Percentiles rank a stretch among this genome's conserved stretches.
These are phyloP conservation scores for Cicer pinnatifidum DNA, from an alignment of 306 rosid species.

Conservation along the genomic window DNA sequence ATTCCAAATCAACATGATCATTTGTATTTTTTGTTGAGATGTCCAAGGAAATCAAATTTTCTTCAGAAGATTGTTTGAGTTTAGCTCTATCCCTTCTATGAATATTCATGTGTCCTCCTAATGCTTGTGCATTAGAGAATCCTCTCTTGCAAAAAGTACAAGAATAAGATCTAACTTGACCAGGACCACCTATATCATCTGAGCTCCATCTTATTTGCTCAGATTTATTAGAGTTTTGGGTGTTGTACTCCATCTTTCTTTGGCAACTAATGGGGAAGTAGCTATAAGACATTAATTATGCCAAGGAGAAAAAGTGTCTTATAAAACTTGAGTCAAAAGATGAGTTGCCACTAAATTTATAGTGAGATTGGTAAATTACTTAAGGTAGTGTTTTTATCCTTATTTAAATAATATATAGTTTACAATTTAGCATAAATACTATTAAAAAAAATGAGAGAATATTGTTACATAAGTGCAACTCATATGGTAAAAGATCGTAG, in stretches of 20 bases:
- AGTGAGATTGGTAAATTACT: constrained; percentile 34
- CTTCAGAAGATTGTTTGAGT: constrained; percentile 63
- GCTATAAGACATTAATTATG: constrained; percentile 31
- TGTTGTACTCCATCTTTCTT: constrained; percentile 46
- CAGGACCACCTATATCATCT: constrained; percentile 48
- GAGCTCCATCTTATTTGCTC: constrained; percentile 52
- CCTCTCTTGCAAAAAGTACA: constrained; percentile 74
- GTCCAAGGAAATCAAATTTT: constrained; percentile 52
- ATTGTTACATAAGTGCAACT: too few relatives aligned
- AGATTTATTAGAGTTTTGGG: constrained; percentile 44
- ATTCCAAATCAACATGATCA: constrained; percentile 41
- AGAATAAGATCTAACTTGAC: constrained; percentile 52
- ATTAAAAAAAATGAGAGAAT: background rate
- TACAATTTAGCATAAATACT: constrained; percentile 23
- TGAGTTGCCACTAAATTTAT: constrained; percentile 40
- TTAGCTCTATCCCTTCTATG: constrained; percentile 76
- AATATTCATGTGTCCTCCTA: constrained; percentile 86
- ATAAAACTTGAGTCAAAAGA: constrained; percentile 42
- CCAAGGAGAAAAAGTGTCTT: background rate
- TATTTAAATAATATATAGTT: constrained; percentile 36
- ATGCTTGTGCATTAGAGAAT: constrained; percentile 81
- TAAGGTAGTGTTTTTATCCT: constrained; percentile 13
- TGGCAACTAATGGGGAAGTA: constrained; percentile 24
- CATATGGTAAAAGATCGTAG: too few relatives aligned
- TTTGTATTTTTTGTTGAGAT: constrained; percentile 39